Evolutionary conservation across 1,284 basidiomycete genomes (phyloP).

Genomic region (Moniliophthora roreri): DNA sequence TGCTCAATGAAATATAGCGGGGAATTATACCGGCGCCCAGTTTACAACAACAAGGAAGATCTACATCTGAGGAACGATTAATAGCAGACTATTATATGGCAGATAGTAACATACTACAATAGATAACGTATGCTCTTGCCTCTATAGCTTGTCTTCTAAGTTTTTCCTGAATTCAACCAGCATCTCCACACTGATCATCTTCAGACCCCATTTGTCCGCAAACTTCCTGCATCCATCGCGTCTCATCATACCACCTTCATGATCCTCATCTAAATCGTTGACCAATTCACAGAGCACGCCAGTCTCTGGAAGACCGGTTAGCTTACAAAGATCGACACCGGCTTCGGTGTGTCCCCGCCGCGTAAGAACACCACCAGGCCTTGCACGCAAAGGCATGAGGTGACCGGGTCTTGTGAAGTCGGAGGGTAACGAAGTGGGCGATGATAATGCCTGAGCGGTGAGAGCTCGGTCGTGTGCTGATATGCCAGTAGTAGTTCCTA

Average conservation of each 20-base stretch:
- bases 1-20: too few relatives aligned
- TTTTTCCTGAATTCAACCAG: slow-evolving; percentile 35
- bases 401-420: slow-evolving; percentile 96
- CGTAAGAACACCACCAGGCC: slow-evolving; percentile 80
- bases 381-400: slow-evolving; percentile 90
- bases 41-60: too few relatives aligned
- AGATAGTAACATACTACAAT: background rate
- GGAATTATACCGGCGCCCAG: too few relatives aligned
- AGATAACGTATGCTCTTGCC: background rate
- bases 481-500: slow-evolving; percentile 94
- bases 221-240: slow-evolving; percentile 92
- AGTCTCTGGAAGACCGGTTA: slow-evolving; percentile 76
- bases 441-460: slow-evolving; percentile 82
- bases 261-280: slow-evolving; percentile 87
- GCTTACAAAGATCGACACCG: slow-evolving; percentile 82
- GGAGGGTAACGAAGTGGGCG: slow-evolving; percentile 49
- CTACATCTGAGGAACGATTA: too few relatives aligned
- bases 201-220: slow-evolving; percentile 89
- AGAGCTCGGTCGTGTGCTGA: slow-evolving; percentile 94
- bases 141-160: background rate
- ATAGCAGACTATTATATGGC: too few relatives aligned
- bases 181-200: slow-evolving; percentile 94
- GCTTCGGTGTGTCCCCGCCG: slow-evolving; percentile 95
- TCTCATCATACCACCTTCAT: slow-evolving; percentile 93
- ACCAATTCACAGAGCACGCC: slow-evolving; percentile 96